Evolutionary conservation across 768 basidiomycete genomes (phyloP).

Genomic region (Mycena rebaudengoi): DNA sequence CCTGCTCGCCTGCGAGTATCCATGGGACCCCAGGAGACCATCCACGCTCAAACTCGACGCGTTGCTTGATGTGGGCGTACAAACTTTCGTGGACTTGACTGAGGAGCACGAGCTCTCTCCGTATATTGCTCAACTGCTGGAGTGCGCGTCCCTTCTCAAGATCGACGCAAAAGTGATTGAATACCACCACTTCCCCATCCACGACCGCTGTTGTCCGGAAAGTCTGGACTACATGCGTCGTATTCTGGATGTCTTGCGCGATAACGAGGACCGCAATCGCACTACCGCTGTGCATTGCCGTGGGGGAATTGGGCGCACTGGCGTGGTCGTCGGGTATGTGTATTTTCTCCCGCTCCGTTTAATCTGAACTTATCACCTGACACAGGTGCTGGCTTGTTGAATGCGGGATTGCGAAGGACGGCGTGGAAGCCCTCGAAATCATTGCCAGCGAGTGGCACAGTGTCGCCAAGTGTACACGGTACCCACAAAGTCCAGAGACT

Average conservation of each 20-base stretch:
- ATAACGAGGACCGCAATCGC: constrained; percentile 52
- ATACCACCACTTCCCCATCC: constrained; percentile 66
- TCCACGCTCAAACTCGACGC: constrained; percentile 60
- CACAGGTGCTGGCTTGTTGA: constrained; percentile 76
- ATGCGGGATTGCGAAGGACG: constrained; percentile 66
- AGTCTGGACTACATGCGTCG: constrained; percentile 50
- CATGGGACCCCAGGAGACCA: constrained; percentile 53
- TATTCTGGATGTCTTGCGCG: constrained; percentile 52
- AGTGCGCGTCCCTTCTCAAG: constrained; percentile 47
- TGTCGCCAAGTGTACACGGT: neutral
- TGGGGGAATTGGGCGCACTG: constrained; percentile 62
- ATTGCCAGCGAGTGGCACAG: constrained; percentile 51
- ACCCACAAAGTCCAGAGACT: neutral
- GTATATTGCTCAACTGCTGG: constrained; percentile 50
- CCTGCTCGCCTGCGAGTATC: constrained; percentile 65
- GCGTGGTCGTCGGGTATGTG: constrained; percentile 60
- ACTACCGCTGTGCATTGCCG: constrained; percentile 61
- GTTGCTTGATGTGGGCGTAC: constrained; percentile 57
- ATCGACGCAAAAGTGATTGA: constrained; percentile 46
- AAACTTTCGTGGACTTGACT: constrained; percentile 67
- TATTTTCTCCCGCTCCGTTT: neutral
- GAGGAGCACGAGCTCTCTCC: constrained; percentile 60
- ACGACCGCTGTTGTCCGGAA: constrained; percentile 56
- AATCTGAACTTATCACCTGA: neutral
- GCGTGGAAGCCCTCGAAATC: constrained; percentile 68